Base-by-base conservation (phyloP, 179 eudicot species). In the Silene noctiflora region DNA sequence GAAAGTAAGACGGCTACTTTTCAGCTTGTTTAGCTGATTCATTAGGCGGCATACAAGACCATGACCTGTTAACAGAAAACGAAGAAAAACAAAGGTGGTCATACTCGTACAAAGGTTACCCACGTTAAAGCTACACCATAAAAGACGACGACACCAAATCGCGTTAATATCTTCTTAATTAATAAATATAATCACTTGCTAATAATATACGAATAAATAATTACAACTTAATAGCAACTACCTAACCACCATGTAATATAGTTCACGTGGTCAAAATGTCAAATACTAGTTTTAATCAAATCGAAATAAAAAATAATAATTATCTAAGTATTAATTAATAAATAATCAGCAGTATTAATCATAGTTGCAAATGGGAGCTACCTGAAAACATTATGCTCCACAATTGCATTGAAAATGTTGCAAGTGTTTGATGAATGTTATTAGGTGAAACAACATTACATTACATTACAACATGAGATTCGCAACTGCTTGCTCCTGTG, bases 241-340 rank as follows among this genome's bases (percentile, higher is more conserved):
- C 67, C 73, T 76, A 76, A 67, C 67, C 17, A 67, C 78, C 67
- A 55, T 25, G 20, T 46, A 78, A 55, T 25, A 11, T 46, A 78
- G 65, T 25, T 42, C 33, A 55, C 46, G 46, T 6, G 46, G 11
- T 56, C 16, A 59, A 78, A 39, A 6, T 39, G 51, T 44, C 55
- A 46, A 64, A 7, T 70, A 12, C 53, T 27, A 72, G 14, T 25
- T 51, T 71, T 13, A 14, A 63, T 59, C 33, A 27, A 22, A 77
- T 70, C 25, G 22, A 19, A 12, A 25, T 7, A 53, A 8, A 14
- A 20, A 21, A 24, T 3, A 1, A 53, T 14, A 78, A 61, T 44
- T 25, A 20, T 2, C 25, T 27, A 62, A 5, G 42, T 25, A 64
- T 66, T 27, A 61, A 61, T 3, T 61, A 61, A 39, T 39, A 39